Evolutionary conservation across 2,329 filamentous ascomycete species (phyloP).

Genomic region (Rosellinia necatrix): DNA sequence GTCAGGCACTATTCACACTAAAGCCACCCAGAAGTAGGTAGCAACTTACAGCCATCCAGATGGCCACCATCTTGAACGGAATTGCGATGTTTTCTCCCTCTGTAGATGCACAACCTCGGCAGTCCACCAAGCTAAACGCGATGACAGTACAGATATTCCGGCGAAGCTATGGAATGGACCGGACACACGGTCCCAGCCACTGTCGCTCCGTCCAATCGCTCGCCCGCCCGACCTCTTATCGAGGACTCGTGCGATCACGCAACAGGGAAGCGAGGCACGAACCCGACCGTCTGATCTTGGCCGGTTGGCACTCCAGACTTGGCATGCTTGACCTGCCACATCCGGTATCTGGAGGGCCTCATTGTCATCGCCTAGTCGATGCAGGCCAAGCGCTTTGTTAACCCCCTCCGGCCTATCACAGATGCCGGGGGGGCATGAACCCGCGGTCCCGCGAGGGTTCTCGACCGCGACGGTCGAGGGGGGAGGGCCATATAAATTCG

Average conservation of each 20-base stretch:
- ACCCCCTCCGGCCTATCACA: background rate
- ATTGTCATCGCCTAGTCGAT: background rate
- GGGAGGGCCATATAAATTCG: background rate
- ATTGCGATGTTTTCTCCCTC: no score
- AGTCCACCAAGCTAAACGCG: no score
- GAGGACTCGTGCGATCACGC: conserved; percentile 11
- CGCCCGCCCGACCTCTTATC: background rate
- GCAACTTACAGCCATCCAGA: no score
- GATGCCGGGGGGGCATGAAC: background rate
- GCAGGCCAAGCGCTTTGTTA: conserved; percentile 11
- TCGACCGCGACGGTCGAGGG: background rate
- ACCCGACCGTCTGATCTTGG: conserved; percentile 11
- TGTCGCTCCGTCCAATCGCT: background rate
- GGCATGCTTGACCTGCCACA: conserved; percentile 17
- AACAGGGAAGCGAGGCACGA: background rate
- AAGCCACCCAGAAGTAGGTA: no score
- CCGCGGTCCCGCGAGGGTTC: background rate
- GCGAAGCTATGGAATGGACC: no score
- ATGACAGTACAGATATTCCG: no score
- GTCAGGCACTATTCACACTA: no score
- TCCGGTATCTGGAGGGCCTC: background rate
- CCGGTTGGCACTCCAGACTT: conserved; percentile 12
- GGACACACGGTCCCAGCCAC: no score
- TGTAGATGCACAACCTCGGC: no score
- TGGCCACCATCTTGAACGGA: no score